Conservation (phyloP, 352 stramenopile species). For the Aphanomyces astaci region DNA sequence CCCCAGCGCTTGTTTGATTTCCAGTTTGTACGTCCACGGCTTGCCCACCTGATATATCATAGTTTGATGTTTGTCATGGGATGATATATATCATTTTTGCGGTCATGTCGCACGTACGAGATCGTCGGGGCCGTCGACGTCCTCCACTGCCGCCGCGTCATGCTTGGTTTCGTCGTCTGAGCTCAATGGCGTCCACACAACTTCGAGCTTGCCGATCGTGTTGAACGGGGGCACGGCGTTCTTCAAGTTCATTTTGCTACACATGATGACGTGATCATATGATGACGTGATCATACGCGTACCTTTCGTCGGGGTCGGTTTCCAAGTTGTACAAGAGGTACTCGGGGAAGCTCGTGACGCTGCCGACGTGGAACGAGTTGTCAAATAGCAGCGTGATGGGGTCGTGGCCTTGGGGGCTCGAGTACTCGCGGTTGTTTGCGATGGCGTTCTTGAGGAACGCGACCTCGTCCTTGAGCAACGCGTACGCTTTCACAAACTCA, state of each 20-base stretch:
- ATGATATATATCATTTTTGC: constrained; percentile 7
- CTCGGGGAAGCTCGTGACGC: constrained; percentile 87
- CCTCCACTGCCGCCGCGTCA: constrained; percentile 51
- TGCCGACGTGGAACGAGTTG: constrained; percentile 88
- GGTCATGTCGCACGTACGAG: constrained; percentile 28
- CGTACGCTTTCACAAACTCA: constrained; percentile 87
- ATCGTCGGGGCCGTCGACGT: constrained; percentile 65
- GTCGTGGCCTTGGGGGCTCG: constrained; percentile 75
- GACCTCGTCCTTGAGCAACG: constrained; percentile 77
- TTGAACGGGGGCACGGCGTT: constrained; percentile 88
- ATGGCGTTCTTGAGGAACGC: constrained; percentile 88
- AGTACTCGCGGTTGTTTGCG: constrained; percentile 82
- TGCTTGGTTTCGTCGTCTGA: constrained; percentile 61
- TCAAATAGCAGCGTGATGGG: constrained; percentile 89
- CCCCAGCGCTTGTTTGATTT: constrained; percentile 72
- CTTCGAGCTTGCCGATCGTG: constrained; percentile 88
- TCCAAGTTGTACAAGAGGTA: constrained; percentile 89
- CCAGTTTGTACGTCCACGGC: constrained; percentile 84
- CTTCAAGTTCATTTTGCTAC: constrained; percentile 77
- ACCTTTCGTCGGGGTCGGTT: constrained; percentile 82
- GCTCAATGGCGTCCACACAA: constrained; percentile 82
- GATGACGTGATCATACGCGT: not conserved
- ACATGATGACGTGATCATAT: not conserved
- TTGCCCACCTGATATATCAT: constrained; percentile 66
- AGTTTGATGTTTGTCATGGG: no score